A percentile compares a stretch with the other conserved stretches of the same genome.
These are phyloP conservation scores for Microstegium vimineum DNA, from an alignment of 176 grass and related monocot species.

Conservation along the genomic window DNA sequence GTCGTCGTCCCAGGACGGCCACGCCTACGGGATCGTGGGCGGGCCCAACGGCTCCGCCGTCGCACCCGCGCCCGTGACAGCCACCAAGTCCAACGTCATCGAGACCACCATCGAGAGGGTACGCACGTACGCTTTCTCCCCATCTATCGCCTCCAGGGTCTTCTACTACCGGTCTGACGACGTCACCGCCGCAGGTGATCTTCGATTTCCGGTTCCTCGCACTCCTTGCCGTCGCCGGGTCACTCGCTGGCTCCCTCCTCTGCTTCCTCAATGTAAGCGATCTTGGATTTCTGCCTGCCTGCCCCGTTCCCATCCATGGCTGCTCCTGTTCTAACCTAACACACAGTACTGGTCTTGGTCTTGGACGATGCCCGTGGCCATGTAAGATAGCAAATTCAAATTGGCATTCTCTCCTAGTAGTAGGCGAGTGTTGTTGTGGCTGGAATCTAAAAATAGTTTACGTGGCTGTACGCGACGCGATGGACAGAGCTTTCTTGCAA, in stretches of 20 bases:
- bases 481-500: neutral
- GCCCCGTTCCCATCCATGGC: too few species aligned
- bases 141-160: neutral
- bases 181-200: slow-evolving; percentile 44
- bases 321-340: neutral
- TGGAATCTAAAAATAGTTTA: neutral
- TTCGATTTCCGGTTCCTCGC: slow-evolving; percentile 96
- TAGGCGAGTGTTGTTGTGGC: neutral
- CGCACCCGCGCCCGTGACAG: neutral
- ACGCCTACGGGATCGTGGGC: neutral
- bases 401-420: neutral
- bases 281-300: neutral
- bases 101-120: slow-evolving; percentile 76
- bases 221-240: slow-evolving; percentile 76
- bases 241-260: slow-evolving; percentile 76
- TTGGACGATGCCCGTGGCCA: neutral
- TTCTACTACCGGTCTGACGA: neutral
- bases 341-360: neutral
- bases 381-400: neutral
- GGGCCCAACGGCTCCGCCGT: neutral
- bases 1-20: neutral
- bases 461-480: neutral
- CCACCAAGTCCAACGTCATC: neutral
- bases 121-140: neutral
- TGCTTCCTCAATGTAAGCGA: slow-evolving; percentile 87